Evolutionary conservation across 257 asterid genomes (phyloP).

Genomic region (Solanum infundibuliforme): DNA sequence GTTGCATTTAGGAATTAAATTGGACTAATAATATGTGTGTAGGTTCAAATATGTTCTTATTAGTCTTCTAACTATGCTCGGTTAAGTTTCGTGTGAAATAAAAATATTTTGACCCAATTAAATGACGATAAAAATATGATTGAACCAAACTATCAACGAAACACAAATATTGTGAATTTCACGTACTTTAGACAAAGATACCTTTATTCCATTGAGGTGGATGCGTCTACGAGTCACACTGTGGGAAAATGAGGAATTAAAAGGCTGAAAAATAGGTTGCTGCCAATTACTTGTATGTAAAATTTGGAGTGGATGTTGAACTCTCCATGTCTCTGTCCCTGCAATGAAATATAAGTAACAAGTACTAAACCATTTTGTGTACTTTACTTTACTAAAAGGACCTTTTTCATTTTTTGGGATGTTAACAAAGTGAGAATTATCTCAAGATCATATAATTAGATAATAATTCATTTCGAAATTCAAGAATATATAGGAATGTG

Average conservation of each 20-base stretch:
- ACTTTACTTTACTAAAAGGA: neutral
- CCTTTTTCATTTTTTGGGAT: neutral
- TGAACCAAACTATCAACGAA: neutral
- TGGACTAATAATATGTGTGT: neutral
- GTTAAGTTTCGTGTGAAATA: neutral
- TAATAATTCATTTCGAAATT: neutral
- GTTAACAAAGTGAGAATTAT: neutral
- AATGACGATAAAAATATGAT: neutral
- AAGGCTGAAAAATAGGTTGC: neutral
- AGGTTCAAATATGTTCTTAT: neutral
- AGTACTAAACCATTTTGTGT: neutral
- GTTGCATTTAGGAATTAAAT: neutral
- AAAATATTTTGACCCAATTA: neutral
- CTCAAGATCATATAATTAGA: neutral
- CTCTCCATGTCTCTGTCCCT: slow-evolving; percentile 1
- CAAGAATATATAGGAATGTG: neutral
- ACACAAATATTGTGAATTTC: neutral
- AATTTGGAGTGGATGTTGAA: neutral
- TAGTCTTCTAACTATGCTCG: neutral
- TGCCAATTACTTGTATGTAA: slow-evolving; percentile 6
- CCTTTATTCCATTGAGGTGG: slow-evolving; percentile 21
- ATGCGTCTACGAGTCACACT: neutral
- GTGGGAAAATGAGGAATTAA: slow-evolving; percentile 4
- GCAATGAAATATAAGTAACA: neutral
- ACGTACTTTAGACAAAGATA: neutral